Base-by-base conservation (phyloP, 78 protist genomes). In the Blattamonas nauphoetae region DNA sequence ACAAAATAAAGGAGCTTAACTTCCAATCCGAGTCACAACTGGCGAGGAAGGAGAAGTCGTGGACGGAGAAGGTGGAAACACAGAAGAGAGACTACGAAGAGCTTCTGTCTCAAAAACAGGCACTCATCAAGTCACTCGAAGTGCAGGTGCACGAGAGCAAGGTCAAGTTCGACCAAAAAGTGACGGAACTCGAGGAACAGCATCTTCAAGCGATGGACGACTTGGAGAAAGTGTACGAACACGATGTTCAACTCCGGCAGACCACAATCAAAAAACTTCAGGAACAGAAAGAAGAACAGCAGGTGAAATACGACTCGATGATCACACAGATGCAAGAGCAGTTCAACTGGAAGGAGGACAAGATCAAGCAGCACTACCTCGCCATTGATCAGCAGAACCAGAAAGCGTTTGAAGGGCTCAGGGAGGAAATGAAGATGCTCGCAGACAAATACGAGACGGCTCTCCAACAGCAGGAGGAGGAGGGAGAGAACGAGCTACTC, bases 341-440 rank as follows among this genome's bases (percentile, higher is more conserved):
- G 43, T 79, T 79, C 83, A 6, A 6, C 32, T 21, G 21, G 83
- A 79, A 79, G 83, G 21, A 79, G 83, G 43, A 79, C 43, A 6
- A 79, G 41, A 6, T 79, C 83, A 79, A 33, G 83, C 43, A 79
- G 83, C 6, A 21, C 83, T 79, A 79, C 83, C 83, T 33, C 42
- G 4, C 83, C 45, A 79, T 79, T 21, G 83, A 79, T 21, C 45
- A 79, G 83, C 83, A 79, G 21, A 79, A 79, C 41, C 43, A 79
- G 83, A 79, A 79, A 11, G 83, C 83, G 43, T 79, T 79, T 21
- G 83, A 79, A 21, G 83, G 21, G 43, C 83, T 79, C 45, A 79
- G 6, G 83, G 83, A 79, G 83, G 83, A 79, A 11, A 6, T 79
- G 43, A n/a, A 36, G 45, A 5, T 5, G 41, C 4, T 79, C 42